phyloP scores from a whole-genome alignment of 306 rosid genomes.

The Cucumis hystrix region DNA sequence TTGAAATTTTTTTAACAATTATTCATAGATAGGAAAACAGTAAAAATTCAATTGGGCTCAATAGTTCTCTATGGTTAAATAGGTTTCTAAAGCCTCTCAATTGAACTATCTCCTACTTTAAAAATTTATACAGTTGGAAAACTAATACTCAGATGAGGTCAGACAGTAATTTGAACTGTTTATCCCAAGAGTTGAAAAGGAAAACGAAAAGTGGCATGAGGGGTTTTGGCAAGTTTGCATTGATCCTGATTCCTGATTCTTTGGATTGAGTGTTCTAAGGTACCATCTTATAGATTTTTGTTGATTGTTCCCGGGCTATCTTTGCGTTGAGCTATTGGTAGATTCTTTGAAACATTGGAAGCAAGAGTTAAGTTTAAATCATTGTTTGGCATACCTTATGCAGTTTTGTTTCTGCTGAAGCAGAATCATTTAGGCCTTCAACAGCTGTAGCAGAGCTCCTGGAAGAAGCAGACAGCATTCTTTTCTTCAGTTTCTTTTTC shows the following conservation, averaged over 20 bases:
- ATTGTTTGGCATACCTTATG: slow-evolving; percentile 45
- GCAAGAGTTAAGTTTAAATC: background rate
- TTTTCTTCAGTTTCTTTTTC: slow-evolving; percentile 63
- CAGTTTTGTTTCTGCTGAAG: slow-evolving; percentile 59
- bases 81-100: background rate
- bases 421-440: slow-evolving; percentile 32
- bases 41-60: background rate
- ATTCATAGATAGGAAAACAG: background rate
- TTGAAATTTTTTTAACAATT: background rate
- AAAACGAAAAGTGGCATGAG: background rate
- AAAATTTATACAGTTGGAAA: background rate
- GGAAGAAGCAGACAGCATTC: slow-evolving; percentile 47
- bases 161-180: background rate
- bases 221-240: background rate
- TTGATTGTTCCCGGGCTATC: background rate
- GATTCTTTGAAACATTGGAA: background rate
- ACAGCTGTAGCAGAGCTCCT: slow-evolving; percentile 22
- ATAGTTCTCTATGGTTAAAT: background rate
- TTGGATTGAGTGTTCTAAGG: background rate
- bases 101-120: background rate
- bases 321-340: background rate
- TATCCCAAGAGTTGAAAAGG: background rate
- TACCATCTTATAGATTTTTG: background rate
- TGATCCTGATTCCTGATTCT: background rate
- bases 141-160: background rate